phyloP scores from a whole-genome alignment of 179 eudicot species.

The Patellifolia procumbens region DNA sequence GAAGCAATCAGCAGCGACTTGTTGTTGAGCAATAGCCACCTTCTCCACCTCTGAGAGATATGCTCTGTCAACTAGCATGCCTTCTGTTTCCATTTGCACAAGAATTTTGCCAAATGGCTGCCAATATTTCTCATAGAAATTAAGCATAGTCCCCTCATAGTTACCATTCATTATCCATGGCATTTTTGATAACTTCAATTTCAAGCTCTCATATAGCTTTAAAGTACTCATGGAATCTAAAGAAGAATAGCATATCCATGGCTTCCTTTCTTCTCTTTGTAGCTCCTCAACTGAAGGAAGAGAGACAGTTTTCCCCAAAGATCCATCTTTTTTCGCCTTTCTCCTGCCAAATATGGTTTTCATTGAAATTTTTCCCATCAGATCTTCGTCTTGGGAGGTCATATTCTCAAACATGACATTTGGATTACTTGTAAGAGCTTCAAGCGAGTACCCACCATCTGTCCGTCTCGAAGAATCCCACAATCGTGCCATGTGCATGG shows the following conservation, averaged over 20 bases:
- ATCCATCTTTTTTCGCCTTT: constrained; percentile 81
- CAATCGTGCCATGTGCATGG: constrained; percentile 99
- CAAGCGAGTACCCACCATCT: constrained; percentile 92
- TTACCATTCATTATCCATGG: constrained; percentile 65
- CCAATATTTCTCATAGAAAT: constrained; percentile 77
- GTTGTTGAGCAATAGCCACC: constrained; percentile 83
- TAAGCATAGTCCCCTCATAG: constrained; percentile 58
- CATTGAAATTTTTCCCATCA: constrained; percentile 86
- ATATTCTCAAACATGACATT: constrained; percentile 52
- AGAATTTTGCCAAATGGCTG: constrained; percentile 93
- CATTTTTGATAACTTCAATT: constrained; percentile 51
- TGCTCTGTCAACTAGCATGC: constrained; percentile 87
- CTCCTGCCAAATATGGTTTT: constrained; percentile 86
- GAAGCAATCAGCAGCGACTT: constrained; percentile 73
- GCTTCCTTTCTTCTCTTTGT: constrained; percentile 64
- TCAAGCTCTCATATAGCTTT: constrained; percentile 78
- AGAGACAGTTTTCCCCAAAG: constrained; percentile 65
- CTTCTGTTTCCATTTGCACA: constrained; percentile 89
- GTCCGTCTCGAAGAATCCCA: constrained; percentile 90
- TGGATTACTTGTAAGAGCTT: constrained; percentile 79
- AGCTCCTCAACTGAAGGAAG: constrained; percentile 84
- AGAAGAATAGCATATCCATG: constrained; percentile 92
- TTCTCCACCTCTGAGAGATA: constrained; percentile 85
- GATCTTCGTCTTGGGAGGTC: constrained; percentile 38
- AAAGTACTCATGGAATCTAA: constrained; percentile 89